A percentile compares a stretch with the other conserved stretches of the same genome.
Conservation (phyloP, 2,329 filamentous ascomycete species). For the Emmonsiellopsis sp. region DNA sequence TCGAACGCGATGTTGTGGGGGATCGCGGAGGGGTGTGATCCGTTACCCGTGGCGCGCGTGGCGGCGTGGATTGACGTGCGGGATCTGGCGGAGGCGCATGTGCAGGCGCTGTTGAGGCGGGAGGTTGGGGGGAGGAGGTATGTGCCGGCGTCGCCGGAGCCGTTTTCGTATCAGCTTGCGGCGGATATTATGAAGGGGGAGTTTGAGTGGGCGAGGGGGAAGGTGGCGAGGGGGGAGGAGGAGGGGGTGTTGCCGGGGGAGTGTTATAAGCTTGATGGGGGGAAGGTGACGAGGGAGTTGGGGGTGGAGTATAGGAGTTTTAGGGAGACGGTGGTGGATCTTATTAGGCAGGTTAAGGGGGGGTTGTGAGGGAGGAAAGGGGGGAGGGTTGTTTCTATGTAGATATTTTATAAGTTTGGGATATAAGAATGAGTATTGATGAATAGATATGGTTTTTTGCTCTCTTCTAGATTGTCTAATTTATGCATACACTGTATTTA, state of each 20-base stretch:
- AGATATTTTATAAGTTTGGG: too few relatives aligned
- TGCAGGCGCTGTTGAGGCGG: constrained; percentile 30
- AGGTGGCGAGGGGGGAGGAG: constrained; percentile 26
- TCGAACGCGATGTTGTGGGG: constrained; percentile 35
- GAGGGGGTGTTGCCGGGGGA: constrained; percentile 22
- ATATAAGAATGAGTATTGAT: not conserved
- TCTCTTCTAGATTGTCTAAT: not conserved
- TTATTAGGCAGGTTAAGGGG: constrained; percentile 6
- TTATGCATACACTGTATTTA: too few relatives aligned
- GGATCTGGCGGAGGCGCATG: constrained; percentile 38
- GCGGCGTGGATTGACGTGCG: constrained; percentile 40
- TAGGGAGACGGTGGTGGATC: constrained; percentile 8
- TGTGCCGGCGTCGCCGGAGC: constrained; percentile 31
- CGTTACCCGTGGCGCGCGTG: constrained; percentile 30
- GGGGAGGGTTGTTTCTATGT: too few relatives aligned
- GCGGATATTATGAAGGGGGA: constrained; percentile 33
- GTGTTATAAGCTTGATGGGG: constrained; percentile 34
- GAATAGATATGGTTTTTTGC: not conserved
- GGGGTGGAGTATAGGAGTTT: constrained; percentile 25
- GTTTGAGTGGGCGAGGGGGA: constrained; percentile 29
- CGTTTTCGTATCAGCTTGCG: constrained; percentile 39
- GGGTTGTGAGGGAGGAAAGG: not conserved
- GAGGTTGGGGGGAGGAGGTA: constrained; percentile 34
- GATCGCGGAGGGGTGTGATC: constrained; percentile 27
- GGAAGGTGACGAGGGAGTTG: constrained; percentile 31